Evolutionary conservation across 208 protist species (phyloP), one percentile per base, ranked within the genome.

Genomic region (Strigomonas oncopelti): DNA sequence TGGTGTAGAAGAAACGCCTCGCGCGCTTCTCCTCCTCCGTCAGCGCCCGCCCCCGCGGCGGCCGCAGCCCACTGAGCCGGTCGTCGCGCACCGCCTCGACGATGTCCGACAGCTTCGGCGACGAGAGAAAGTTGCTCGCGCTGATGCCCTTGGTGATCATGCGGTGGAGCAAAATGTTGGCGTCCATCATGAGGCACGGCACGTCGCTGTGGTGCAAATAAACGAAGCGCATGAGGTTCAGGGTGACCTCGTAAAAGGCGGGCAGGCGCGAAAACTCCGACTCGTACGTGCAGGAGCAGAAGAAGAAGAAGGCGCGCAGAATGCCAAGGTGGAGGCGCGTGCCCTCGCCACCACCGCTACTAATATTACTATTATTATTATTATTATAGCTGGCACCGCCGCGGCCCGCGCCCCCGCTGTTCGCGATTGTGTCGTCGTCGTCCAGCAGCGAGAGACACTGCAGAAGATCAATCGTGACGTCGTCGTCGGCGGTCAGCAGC

Each of bases 271-370:
- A 70, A 36, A 80, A 67, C 28, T 85, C 71, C 14, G 83, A 87
- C 24, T 88, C 85, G 66, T 85, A 92, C 31, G 90, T 72, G 71
- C 85, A 90, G 45, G 65, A 69, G 70, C 90, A 89, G 61, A 91
- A 93, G 65, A 92, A 95, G 67, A 95, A 95, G 58, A 95, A 81
- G 0, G 90, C 45, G 53, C 90, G 87, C 32, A 95, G 68, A 27
- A 95, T 75, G 54, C 90, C 84, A 8, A 85, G 27, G 69, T 95
- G 90, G 46, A 91, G 69, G 25, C 79, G 72, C 11, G 34, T 34
- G 3, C 38, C 57, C 8, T 28, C 20, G 8, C 66, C 24, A 9
- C 61, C 32, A 63, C 0, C 31, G 51, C 55, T 46, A 42, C 31
- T 61, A 53, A 70, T 34, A 67, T 64, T 52, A 42, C 38, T 57